Percentiles rank a stretch among this genome's conserved stretches.
These are phyloP conservation scores for Colletotrichum simmondsii DNA, from an alignment of 2,329 filamentous ascomycete species.

Conservation along the genomic window DNA sequence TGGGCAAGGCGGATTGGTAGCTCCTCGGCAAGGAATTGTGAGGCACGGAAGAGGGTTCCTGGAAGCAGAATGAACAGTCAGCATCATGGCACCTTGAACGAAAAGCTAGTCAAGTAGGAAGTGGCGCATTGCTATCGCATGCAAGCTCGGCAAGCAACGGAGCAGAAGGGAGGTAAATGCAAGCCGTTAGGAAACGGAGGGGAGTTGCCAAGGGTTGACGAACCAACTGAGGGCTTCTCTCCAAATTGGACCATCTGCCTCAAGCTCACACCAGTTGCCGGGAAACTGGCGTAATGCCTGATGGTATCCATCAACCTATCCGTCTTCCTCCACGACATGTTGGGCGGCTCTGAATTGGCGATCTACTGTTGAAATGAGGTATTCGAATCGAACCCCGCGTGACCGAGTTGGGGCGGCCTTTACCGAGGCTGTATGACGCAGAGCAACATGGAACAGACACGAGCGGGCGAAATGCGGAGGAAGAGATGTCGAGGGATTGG, in stretches of 20 bases:
- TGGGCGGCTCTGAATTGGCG: constrained; percentile 45
- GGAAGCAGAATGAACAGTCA: constrained; percentile 18
- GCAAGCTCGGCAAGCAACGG: neutral
- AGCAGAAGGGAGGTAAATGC: constrained; percentile 6
- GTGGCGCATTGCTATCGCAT: neutral
- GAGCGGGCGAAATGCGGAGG: constrained; percentile 2
- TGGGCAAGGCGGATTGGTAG: constrained; percentile 96
- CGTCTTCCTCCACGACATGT: constrained; percentile 94
- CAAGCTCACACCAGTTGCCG: constrained; percentile 94
- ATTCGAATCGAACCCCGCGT: constrained; percentile 36
- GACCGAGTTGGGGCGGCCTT: constrained; percentile 30
- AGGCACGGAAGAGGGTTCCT: constrained; percentile 97
- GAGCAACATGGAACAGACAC: constrained; percentile 35
- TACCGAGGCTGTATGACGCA: constrained; percentile 39
- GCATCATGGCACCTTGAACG: neutral
- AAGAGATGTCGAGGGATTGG: constrained; percentile 3
- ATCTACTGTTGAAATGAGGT: constrained; percentile 3
- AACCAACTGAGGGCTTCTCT: constrained; percentile 90
- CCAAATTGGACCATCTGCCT: constrained; percentile 99
- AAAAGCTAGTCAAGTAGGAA: neutral
- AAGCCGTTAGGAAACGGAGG: constrained; percentile 25
- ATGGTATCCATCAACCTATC: constrained; percentile 96
- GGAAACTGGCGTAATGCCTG: constrained; percentile 96
- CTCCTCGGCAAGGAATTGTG: constrained; percentile 98
- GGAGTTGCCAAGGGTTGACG: constrained; percentile 42